These are phyloP conservation scores for Sarcomyxa edulis DNA, from an alignment of 768 basidiomycete genomes.

Conservation along the genomic window DNA sequence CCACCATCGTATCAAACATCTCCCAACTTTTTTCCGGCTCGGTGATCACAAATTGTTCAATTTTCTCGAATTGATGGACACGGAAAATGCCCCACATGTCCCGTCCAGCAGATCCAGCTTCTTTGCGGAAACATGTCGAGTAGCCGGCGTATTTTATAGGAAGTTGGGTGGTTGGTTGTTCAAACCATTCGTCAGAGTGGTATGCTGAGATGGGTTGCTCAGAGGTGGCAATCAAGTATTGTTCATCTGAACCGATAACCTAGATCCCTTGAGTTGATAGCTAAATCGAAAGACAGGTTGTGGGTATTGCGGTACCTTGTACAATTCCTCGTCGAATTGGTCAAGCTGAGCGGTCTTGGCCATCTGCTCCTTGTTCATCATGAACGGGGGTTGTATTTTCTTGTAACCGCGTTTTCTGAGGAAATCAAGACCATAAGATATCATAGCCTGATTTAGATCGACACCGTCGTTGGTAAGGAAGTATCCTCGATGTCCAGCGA, in stretches of 20 bases:
- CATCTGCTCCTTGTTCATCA: slow-evolving; percentile 99
- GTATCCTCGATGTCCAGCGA: slow-evolving; percentile 94
- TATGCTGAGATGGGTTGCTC: slow-evolving; percentile 98
- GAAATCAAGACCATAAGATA: slow-evolving; percentile 93
- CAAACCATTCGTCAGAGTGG: slow-evolving; percentile 98
- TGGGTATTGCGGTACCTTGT: slow-evolving; percentile 69
- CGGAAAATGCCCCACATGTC: slow-evolving; percentile 99
- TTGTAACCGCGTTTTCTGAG: slow-evolving; percentile 78
- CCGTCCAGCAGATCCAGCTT: slow-evolving; percentile 94
- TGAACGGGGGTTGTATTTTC: slow-evolving; percentile 95
- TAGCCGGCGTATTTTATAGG: slow-evolving; percentile 86
- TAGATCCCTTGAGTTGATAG: slow-evolving; percentile 16
- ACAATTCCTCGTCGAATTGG: slow-evolving; percentile 97
- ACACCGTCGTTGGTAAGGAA: slow-evolving; percentile 94
- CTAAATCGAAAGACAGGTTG: neutral
- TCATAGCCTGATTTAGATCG: slow-evolving; percentile 94
- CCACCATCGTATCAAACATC: slow-evolving; percentile 89
- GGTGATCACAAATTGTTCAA: slow-evolving; percentile 95
- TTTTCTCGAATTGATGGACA: slow-evolving; percentile 99
- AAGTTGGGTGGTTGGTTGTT: slow-evolving; percentile 86
- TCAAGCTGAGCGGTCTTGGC: slow-evolving; percentile 95
- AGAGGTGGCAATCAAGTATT: slow-evolving; percentile 98
- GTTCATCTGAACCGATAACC: slow-evolving; percentile 90
- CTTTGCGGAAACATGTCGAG: slow-evolving; percentile 98
- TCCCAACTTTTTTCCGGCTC: slow-evolving; percentile 93